Evolutionary conservation across 169 alveolate genomes (phyloP).

Genomic region (Cryptosporidium ryanae): DNA sequence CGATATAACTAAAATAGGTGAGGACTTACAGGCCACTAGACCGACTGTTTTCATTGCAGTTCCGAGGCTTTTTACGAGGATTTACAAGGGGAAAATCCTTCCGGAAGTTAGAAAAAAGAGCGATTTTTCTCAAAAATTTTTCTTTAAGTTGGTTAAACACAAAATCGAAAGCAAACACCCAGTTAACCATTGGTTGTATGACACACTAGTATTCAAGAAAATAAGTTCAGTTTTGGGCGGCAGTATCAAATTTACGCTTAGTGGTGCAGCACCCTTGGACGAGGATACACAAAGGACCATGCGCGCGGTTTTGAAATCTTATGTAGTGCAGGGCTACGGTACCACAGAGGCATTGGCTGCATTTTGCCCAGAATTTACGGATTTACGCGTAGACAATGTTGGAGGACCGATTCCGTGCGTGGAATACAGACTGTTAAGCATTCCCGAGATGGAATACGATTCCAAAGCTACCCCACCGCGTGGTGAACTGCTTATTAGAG

Average conservation of each 20-base stretch:
- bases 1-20: slow-evolving; percentile 87
- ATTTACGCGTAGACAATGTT: slow-evolving; percentile 83
- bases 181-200: slow-evolving; percentile 50
- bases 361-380: slow-evolving; percentile 82
- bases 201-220: slow-evolving; percentile 81
- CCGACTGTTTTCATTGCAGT: slow-evolving; percentile 96
- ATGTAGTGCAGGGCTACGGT: slow-evolving; percentile 93
- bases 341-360: slow-evolving; percentile 94
- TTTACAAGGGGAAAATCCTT: slow-evolving; percentile 85
- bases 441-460: slow-evolving; percentile 92
- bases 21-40: slow-evolving; percentile 89
- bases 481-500: slow-evolving; percentile 93
- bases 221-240: slow-evolving; percentile 91
- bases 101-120: slow-evolving; percentile 75
- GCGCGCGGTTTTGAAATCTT: slow-evolving; percentile 87
- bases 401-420: slow-evolving; percentile 90
- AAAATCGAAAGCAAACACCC: slow-evolving; percentile 38
- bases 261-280: slow-evolving; percentile 92
- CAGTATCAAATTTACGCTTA: slow-evolving; percentile 84
- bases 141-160: slow-evolving; percentile 36
- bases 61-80: slow-evolving; percentile 93
- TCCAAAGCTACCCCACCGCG: slow-evolving; percentile 87
- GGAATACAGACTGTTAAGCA: slow-evolving; percentile 88
- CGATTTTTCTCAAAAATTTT: slow-evolving; percentile 39
- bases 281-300: slow-evolving; percentile 86